phyloP scores from a whole-genome alignment of 306 rosid genomes.

The Cercis canadensis region DNA sequence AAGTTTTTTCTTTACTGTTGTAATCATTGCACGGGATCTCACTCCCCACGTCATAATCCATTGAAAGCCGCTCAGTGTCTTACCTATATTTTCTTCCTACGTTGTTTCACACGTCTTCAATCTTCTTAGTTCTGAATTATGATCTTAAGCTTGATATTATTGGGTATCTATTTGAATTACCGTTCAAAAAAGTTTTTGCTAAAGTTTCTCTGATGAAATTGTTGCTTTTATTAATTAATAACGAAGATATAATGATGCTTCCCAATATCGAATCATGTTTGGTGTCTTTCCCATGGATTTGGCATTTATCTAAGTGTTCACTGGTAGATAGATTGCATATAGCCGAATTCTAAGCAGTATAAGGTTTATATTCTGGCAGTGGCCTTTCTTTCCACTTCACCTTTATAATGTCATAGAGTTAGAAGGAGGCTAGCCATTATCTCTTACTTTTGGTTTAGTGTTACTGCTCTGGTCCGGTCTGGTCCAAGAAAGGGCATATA shows the following conservation, averaged over 20 bases:
- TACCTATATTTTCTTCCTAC: background rate
- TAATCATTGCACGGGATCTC: slow-evolving; percentile 35
- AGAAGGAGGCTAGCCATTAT: background rate
- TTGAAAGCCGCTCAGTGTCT: slow-evolving; percentile 3
- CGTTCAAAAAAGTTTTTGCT: background rate
- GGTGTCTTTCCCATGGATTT: background rate
- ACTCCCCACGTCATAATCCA: slow-evolving; percentile 4
- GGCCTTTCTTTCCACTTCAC: background rate
- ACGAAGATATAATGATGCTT: background rate
- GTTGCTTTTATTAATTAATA: slow-evolving; percentile 20
- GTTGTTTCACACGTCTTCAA: slow-evolving; percentile 20
- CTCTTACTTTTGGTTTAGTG: background rate
- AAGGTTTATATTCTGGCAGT: background rate
- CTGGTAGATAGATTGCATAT: background rate
- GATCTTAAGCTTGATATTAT: slow-evolving; percentile 25
- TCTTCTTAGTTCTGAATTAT: slow-evolving; percentile 31
- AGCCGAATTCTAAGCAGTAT: background rate
- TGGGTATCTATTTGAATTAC: slow-evolving; percentile 5
- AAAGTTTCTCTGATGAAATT: slow-evolving; percentile 6
- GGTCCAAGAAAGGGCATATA: background rate
- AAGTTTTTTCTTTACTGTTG: slow-evolving; percentile 7
- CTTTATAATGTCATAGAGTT: background rate
- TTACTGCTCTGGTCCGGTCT: slow-evolving; percentile 4
- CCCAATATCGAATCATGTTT: slow-evolving; percentile 11
- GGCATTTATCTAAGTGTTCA: background rate